Evolutionary conservation across 2,329 filamentous ascomycete species (phyloP), one percentile per base, ranked within the genome.

Genomic region (Sporothrix pallida): DNA sequence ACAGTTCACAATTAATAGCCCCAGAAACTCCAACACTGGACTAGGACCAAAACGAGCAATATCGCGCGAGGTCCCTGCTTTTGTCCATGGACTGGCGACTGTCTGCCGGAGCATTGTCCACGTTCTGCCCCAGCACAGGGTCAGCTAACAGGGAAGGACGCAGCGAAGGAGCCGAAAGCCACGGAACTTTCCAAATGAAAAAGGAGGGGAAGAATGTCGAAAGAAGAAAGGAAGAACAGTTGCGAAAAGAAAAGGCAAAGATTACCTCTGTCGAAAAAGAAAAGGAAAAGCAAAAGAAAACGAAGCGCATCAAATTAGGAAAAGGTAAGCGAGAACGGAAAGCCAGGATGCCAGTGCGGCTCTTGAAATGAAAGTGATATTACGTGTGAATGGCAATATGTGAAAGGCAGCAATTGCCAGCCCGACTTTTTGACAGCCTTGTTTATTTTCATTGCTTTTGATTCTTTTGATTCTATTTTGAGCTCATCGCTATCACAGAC

Each of bases 251-350:
- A 31, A 31, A 31, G 31, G 31, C 5, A 31, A 31, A 31, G 5
- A 31, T 5, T 31, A 31, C 31, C 31, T 31, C 31, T 5, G 31
- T n/a, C 50, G 50, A 31, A 23, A 15, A 2, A 37, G 26, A 37
- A 60, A 1, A 37, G 37, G 15, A 15, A 58, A 10, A 10, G 3
- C 0, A 37, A 17, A 8, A 37, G 23, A 37, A 26, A 10, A 12
- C 23, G n/a, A 3, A 23, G 52, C n/a, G 2, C 20, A n/a, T 56
- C 20, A 26, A 37, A 37, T 17, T 60, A 15, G 56, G 23, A 5
- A 60, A 37, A 60, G 56, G 12, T 60, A 60, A 60, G 56, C 56
- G 56, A 60, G 56, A 37, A 60, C 26, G 13, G 26, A 60, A 60
- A 26, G 37, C 37, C 23, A 37, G 13, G 13, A 60, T 26, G 23